A percentile compares a stretch with the other conserved stretches of the same genome.
These are phyloP conservation scores for Triticum urartu DNA, from an alignment of 176 grass and related monocot genomes.

Conservation along the genomic window DNA sequence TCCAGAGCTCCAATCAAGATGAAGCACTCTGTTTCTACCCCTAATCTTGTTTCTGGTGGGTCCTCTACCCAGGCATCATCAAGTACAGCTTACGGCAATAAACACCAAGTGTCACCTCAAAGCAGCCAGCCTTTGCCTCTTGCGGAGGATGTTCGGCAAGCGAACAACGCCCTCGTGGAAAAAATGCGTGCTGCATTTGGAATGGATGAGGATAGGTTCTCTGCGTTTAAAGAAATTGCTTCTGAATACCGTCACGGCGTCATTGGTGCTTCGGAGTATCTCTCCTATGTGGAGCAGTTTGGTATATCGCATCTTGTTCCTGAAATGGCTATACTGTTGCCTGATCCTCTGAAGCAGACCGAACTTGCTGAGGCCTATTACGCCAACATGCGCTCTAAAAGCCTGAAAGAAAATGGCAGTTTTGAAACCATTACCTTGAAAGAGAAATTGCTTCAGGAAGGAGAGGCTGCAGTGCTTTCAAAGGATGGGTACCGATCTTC, in stretches of 20 bases:
- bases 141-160: constrained; percentile 51
- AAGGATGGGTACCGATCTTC: constrained; percentile 78
- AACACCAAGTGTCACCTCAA: constrained; percentile 14
- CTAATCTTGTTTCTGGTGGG: constrained; percentile 37
- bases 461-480: constrained; percentile 54
- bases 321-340: constrained; percentile 81
- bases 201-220: constrained; percentile 70
- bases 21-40: constrained; percentile 59
- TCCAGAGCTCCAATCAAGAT: constrained; percentile 43
- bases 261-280: constrained; percentile 73
- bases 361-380: constrained; percentile 80
- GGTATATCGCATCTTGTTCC: constrained; percentile 75
- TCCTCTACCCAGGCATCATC: constrained; percentile 40
- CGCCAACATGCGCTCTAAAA: constrained; percentile 50
- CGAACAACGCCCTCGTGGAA: constrained; percentile 78
- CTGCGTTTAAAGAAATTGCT: constrained; percentile 83
- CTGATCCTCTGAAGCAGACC: constrained; percentile 67
- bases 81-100: constrained; percentile 27
- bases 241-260: constrained; percentile 69
- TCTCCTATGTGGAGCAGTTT: constrained; percentile 95
- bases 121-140: constrained; percentile 27
- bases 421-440: constrained; percentile 31
- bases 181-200: constrained; percentile 65
- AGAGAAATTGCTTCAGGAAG: constrained; percentile 46
- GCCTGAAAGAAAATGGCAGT: constrained; percentile 37